These are phyloP conservation scores for Xylariaceae sp. DNA, from an alignment of 2,329 filamentous ascomycete genomes.

Conservation along the genomic window DNA sequence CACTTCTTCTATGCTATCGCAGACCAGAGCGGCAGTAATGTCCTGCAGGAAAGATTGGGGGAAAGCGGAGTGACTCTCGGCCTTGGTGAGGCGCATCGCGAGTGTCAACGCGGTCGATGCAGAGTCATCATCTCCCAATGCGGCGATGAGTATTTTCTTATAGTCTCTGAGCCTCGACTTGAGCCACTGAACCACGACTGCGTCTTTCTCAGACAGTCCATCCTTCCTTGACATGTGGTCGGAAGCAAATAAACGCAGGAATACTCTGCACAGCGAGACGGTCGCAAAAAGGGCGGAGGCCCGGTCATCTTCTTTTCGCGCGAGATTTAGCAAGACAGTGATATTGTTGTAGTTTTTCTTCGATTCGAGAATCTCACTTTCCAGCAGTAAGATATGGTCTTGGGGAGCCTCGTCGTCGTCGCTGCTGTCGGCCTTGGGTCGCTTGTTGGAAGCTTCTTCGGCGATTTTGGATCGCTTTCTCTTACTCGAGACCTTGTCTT, in stretches of 20 bases:
- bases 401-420: slow-evolving; percentile 49
- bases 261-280: slow-evolving; percentile 81
- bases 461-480: slow-evolving; percentile 45
- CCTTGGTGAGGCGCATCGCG: slow-evolving; percentile 79
- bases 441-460: slow-evolving; percentile 47
- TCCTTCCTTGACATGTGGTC: slow-evolving; percentile 66
- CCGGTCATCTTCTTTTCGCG: slow-evolving; percentile 44
- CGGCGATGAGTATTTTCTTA: slow-evolving; percentile 54
- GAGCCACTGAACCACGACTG: slow-evolving; percentile 72
- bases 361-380: slow-evolving; percentile 78
- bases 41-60: slow-evolving; percentile 61
- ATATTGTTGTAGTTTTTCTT: slow-evolving; percentile 93
- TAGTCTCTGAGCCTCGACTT: slow-evolving; percentile 71
- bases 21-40: slow-evolving; percentile 60
- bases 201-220: slow-evolving; percentile 66
- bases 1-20: slow-evolving; percentile 53
- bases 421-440: slow-evolving; percentile 43
- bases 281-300: slow-evolving; percentile 64
- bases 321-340: slow-evolving; percentile 60
- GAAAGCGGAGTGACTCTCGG: slow-evolving; percentile 68
- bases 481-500: slow-evolving; percentile 36
- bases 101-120: slow-evolving; percentile 71
- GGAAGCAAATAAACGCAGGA: slow-evolving; percentile 72
- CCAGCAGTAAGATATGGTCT: slow-evolving; percentile 67
- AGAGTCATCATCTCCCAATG: slow-evolving; percentile 60